Evolutionary conservation across 768 basidiomycete genomes (phyloP), one percentile per base, ranked within the genome.

Genomic region (Hemileccinum rubropunctum): DNA sequence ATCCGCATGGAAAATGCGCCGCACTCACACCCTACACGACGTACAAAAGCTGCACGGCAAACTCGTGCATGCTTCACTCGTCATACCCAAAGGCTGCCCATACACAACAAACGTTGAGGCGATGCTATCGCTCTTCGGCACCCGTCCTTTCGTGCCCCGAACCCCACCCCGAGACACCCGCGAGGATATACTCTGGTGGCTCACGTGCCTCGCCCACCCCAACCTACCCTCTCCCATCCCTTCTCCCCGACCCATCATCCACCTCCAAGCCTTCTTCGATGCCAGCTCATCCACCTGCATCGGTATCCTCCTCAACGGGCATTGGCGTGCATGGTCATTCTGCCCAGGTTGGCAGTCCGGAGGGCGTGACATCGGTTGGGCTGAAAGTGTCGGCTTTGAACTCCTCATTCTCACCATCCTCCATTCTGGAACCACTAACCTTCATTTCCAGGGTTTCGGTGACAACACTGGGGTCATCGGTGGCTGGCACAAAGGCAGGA

Each of bases 321-420:
- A 42, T 2, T 73, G 71, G 73, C 42, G 68, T 17, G 70, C 68
- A 2, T 72, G 68, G 64, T 8, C 53, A 4, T 63, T 73, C 13
- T 34, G 60, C 6, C 61, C 59, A 4, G 65, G 62, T 0, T 75
- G 73, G 73, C 55, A 65, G 35, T 26, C 50, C 1, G 55, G 62
- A 18, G 49, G 58, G 1, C 37, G 66, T 2, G 73, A 77, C 50
- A 79, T 79, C 49, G 62, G 59, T 0, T 79, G 77, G 75, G 75
- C 74, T 6, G 75, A 51, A 32, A 73, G 74, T 0, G 58, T 78
- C 21, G 74, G 73, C 2, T 75, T 79, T 53, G 63, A 75, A 33
- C 56, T 77, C 35, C 71, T 77, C 30, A 50, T 70, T 18, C 37
- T 8, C 1, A 39, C 61, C 7, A 42, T 67, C 45, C 4, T 47